Base-by-base conservation (phyloP, 345 rosid species). In the Populus deltoides region DNA sequence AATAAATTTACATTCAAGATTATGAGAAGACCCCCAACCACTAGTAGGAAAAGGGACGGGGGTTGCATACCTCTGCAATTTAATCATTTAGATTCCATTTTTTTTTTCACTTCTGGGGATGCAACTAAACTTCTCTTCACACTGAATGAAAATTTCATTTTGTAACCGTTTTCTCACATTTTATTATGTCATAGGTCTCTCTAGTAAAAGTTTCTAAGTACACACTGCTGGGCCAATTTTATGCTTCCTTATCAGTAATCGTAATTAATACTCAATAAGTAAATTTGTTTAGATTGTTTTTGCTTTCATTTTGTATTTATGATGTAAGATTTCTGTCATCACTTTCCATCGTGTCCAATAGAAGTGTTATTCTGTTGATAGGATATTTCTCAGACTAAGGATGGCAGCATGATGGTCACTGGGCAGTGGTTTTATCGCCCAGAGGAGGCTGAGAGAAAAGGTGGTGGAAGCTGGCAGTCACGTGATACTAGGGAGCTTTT, bases 371-470 rank as follows among this genome's bases (percentile, higher is more conserved):
- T 71, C 27, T 73, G 36, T 82, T 80, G 25, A 63, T 78, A 96
- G 99, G 99, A 94, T 81, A 91, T 96, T 31, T 72, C 92, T 69
- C 94, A 89, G 83, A 84, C 85, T 17, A 88, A 82, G 63, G 83
- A 85, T 65, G 94, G 93, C 74, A 79, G 76, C 74, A 69, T 92
- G 87, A 91, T 89, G 95, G 97, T 96, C 61, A 86, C 90, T 63
- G 99, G 98, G 59, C 99, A 96, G 81, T 96, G 98, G 98, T 96
- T 96, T 85, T 96, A 93, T 83, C 97, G 99, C 65, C 98, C 99
- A 20, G 99, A 93, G 78, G 99, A 96, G 85, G 97, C 99, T 33
- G 99, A 89, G 81, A 89, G 78, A 78, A 96, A 90, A 80, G 98
- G 95, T 8, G 99, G 98, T 43, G 97, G 99, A 77, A 92, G 87